Base-by-base conservation (phyloP, 495 filamentous ascomycete species). In the Penicillium samsonianum region DNA sequence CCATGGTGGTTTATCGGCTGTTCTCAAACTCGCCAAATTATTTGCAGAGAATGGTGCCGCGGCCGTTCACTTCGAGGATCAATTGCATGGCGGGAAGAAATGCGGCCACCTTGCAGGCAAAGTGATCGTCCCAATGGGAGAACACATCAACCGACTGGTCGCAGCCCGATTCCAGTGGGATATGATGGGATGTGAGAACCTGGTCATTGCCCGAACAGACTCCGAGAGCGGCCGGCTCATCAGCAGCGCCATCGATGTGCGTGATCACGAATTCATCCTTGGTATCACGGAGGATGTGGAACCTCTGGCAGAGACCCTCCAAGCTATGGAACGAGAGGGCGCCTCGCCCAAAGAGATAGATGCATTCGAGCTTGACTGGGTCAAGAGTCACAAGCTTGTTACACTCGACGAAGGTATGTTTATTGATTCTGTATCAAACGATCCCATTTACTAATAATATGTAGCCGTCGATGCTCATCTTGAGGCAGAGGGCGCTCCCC, bases 21-120 rank as follows among this genome's bases (percentile, higher is more conserved):
- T 98, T 7, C 80, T 97, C 66, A 98, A 98, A 78, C 84, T 98
- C 19, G 92, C 94, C 25, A 98, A 98, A 75, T 84, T 98, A 12
- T 98, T 98, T 63, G 94, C 95, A n/a, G 94, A 98, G 73, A 95
- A 96, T 62, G 94, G 94, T 41, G 94, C 95, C 0, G 94, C 94
- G 2, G 94, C 88, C 9, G 95, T 98, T 2, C 94, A 98, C 70
- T 95, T 98, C 64, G 94, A 98, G 71, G 94, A 98, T 65, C 95
- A 98, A 67, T 80, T 97, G 50, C 94, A 98, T 68, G 94, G 94
- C 23, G 94, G 94, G 38, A 98, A 98, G 81, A 98, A 98, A 74
- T 98, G 94, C 68, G 94, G 94, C 17, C 94, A 98, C 77, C 80
- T 98, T 56, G 93, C 94, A 2, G 94, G 94, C 59, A 98, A 98